Evolutionary conservation across 106 monocot species (phyloP).

Genomic region (Allium fistulosum): DNA sequence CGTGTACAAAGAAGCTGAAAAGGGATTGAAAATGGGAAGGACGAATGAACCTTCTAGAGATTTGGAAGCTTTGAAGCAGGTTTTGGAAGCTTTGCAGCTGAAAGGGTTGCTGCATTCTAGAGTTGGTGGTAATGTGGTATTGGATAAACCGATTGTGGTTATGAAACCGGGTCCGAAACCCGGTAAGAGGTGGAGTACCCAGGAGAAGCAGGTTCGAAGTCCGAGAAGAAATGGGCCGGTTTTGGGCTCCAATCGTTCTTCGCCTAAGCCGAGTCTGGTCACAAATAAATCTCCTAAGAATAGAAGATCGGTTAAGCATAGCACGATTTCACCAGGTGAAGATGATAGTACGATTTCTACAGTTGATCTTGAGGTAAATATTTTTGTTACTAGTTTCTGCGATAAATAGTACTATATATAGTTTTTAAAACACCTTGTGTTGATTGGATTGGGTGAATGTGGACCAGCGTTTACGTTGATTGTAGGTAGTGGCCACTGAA

Average conservation of each 20-base stretch:
- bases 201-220: conserved; percentile 9
- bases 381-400: not conserved
- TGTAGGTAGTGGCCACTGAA: too few relatives aligned
- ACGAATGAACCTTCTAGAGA: conserved; percentile 69
- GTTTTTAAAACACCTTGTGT: too few relatives aligned
- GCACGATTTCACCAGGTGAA: conserved; percentile 15
- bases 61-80: conserved; percentile 73
- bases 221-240: conserved; percentile 27
- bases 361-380: conserved; percentile 51
- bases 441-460: too few relatives aligned
- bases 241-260: conserved; percentile 21
- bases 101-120: conserved; percentile 64
- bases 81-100: conserved; percentile 76
- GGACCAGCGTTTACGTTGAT: too few relatives aligned
- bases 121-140: conserved; percentile 10
- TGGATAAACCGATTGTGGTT: conserved; percentile 53
- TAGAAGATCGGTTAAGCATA: conserved; percentile 9
- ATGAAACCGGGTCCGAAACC: conserved; percentile 33
- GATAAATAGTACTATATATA: too few relatives aligned
- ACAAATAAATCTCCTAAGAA: conserved; percentile 23
- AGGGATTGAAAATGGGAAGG: conserved; percentile 49
- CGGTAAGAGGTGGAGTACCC: not conserved
- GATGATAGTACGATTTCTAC: conserved; percentile 42
- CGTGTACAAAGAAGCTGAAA: conserved; percentile 72
- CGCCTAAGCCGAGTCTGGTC: conserved; percentile 18